Evolutionary conservation across 2,329 filamentous ascomycete genomes (phyloP), one percentile per base, ranked within the genome.

Genomic region (Colletotrichum brevisporum): DNA sequence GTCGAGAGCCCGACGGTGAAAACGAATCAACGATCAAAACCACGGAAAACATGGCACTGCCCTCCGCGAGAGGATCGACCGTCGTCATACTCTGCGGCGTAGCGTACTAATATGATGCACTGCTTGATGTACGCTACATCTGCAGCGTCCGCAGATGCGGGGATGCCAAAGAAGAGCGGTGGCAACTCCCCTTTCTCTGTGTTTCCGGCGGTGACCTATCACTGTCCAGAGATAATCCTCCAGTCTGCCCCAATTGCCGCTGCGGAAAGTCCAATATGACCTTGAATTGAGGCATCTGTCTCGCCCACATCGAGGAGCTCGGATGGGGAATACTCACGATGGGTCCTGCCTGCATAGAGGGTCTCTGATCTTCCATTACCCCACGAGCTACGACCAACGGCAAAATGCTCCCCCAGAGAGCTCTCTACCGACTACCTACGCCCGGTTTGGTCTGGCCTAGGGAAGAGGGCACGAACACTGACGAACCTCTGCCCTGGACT

Each of bases 71-170:
- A 43, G 51, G 50, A 69, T 69, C 39, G 26, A 56, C 67, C 31
- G 12, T 55, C 62, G 62, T 66, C 51, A 67, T 61, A 12, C 45
- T 45, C 31, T 43, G 48, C 18, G 48, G 16, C 18, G 48, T 51
- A 52, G n/a, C 18, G 15, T 27, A 16, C 24, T 36, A 36, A 36
- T 6, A 36, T 36, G 31, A 36, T 36, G 31, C 31, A 36, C 31
- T 10, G 31, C 31, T 36, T 36, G 24, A 13, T 27, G 24, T 26
- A 52, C 18, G 13, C 57, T 60, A 48, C 56, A 27, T 58, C 50
- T 61, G 55, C 56, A 56, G 41, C 43, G 36, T 47, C 61, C 50
- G 43, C 43, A 36, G 36, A 59, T 60, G 67, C 61, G 67, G 50
- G 47, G 61, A 43, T 24, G 31, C 6, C 39, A 18, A 51, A 69